phyloP scores from a whole-genome alignment of 179 eudicot species.

The Beta corolliflora region DNA sequence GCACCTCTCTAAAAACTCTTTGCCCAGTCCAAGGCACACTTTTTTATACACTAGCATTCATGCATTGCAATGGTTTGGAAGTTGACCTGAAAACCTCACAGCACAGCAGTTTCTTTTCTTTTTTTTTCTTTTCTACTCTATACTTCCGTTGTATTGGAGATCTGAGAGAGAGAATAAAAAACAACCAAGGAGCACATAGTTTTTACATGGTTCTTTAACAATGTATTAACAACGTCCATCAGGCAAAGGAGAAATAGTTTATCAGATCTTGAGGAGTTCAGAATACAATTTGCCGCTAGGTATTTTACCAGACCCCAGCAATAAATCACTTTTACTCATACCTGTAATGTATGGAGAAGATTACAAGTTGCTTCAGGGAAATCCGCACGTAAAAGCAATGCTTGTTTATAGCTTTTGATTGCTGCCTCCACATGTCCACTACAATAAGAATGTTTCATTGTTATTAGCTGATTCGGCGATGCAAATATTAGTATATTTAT shows the following conservation, averaged over 20 bases:
- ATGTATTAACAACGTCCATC: too few relatives aligned
- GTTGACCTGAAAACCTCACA: not conserved
- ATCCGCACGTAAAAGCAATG: conserved; percentile 78
- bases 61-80: not conserved
- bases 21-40: too few relatives aligned
- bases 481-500: not conserved
- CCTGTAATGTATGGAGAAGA: conserved; percentile 95
- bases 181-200: too few relatives aligned
- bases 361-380: conserved; percentile 92
- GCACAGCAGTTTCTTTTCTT: not conserved
- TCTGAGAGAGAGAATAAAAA: too few relatives aligned
- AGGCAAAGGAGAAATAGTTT: too few relatives aligned
- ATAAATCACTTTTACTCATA: conserved; percentile 24
- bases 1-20: too few relatives aligned
- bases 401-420: conserved; percentile 82
- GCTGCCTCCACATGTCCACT: conserved; percentile 91
- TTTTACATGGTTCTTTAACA: not conserved
- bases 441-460: conserved; percentile 20
- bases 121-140: not conserved
- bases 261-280: too few relatives aligned
- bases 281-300: too few relatives aligned
- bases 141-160: not conserved
- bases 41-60: not conserved
- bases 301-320: too few relatives aligned
- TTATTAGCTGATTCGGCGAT: not conserved